Evolutionary conservation across 345 rosid species (phyloP).

Genomic region (Gossypium arboreum): DNA sequence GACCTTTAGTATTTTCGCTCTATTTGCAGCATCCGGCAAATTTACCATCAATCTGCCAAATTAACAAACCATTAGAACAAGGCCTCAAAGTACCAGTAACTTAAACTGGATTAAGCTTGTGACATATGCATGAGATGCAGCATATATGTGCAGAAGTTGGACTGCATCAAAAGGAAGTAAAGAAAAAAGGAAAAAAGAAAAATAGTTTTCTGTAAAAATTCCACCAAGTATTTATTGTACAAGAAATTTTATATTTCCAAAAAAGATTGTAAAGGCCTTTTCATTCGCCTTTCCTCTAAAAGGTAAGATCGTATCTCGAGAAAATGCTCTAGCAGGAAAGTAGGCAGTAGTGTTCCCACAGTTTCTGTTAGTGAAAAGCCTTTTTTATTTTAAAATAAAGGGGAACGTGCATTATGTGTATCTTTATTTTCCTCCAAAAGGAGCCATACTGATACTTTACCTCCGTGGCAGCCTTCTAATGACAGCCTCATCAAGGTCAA

Average conservation of each 20-base stretch:
- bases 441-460: conserved; percentile 24
- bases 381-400: too few species aligned
- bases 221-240: not conserved
- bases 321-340: not conserved
- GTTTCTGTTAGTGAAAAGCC: not conserved
- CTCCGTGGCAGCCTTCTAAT: conserved; percentile 86
- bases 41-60: conserved; percentile 75
- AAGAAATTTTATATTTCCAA: not conserved
- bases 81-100: not conserved
- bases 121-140: not conserved
- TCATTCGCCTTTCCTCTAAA: not conserved
- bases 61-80: not conserved
- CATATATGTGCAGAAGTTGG: not conserved
- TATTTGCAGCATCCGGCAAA: conserved; percentile 79
- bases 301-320: not conserved
- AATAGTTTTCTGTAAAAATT: not conserved
- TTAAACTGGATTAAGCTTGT: conserved; percentile 4
- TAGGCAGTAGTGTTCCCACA: not conserved
- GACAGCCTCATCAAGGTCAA: conserved; percentile 97
- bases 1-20: conserved; percentile 71
- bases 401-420: too few species aligned
- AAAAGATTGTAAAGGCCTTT: not conserved
- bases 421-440: not conserved
- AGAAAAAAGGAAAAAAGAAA: not conserved
- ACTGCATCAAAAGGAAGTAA: not conserved